phyloP scores from a whole-genome alignment of 192 early-diverging fungal species.

The Coemansia sp. region DNA sequence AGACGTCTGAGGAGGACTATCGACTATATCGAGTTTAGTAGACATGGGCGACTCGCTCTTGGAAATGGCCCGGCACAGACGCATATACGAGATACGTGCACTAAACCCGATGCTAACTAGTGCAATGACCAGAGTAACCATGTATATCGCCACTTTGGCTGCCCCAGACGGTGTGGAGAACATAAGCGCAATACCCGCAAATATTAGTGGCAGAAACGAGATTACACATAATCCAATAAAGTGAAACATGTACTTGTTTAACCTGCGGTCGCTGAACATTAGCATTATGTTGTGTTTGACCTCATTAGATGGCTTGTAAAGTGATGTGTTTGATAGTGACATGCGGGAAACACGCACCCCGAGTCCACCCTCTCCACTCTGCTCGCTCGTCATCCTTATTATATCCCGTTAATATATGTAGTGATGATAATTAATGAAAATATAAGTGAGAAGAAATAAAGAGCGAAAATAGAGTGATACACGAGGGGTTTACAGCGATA shows the following conservation, averaged over 20 bases:
- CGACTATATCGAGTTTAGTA: conserved; percentile 13
- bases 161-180: conserved; percentile 20
- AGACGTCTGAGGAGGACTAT: conserved; percentile 30
- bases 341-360: conserved; percentile 11
- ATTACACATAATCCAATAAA: conserved; percentile 19
- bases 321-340: conserved; percentile 4
- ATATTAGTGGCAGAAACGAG: conserved; percentile 36
- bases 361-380: too few species aligned
- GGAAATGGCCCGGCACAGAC: conserved; percentile 15
- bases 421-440: background rate
- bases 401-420: background rate
- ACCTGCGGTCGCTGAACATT: conserved; percentile 16
- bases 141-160: conserved; percentile 33
- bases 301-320: background rate
- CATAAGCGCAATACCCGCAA: conserved; percentile 33
- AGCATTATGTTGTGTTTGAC: conserved; percentile 3
- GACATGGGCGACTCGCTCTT: conserved; percentile 4
- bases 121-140: conserved; percentile 22
- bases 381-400: background rate
- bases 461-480: background rate
- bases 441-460: background rate
- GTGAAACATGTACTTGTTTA: conserved; percentile 14
- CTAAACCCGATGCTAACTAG: conserved; percentile 34
- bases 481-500: background rate
- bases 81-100: conserved; percentile 17